A percentile compares a stretch with the other conserved stretches of the same genome.
These are phyloP conservation scores for Sparassis latifolia DNA, from an alignment of 1,284 basidiomycete species.

Conservation along the genomic window DNA sequence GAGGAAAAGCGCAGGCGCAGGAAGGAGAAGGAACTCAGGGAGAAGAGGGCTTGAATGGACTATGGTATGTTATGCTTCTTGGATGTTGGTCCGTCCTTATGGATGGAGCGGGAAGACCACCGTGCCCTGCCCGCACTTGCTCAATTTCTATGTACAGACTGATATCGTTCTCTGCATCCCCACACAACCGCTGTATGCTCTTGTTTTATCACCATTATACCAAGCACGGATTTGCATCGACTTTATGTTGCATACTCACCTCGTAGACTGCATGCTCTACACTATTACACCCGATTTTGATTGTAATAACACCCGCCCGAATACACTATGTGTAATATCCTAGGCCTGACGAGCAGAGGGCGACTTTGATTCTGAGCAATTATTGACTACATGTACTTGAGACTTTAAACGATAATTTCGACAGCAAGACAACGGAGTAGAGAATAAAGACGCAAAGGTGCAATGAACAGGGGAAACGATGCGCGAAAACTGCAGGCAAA, in stretches of 20 bases:
- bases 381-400: slow-evolving; percentile 12
- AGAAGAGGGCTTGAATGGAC: slow-evolving; percentile 2
- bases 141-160: not conserved
- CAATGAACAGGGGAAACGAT: not conserved
- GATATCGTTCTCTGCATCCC: too few relatives aligned
- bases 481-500: not conserved
- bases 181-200: not conserved
- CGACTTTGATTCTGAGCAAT: slow-evolving; percentile 1
- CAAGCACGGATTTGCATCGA: not conserved
- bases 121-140: not conserved
- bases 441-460: slow-evolving; percentile 7
- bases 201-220: not conserved
- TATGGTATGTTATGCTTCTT: slow-evolving; percentile 1
- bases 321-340: not conserved
- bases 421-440: slow-evolving; percentile 17
- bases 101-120: not conserved
- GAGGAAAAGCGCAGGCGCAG: slow-evolving; percentile 67
- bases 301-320: slow-evolving; percentile 1
- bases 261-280: slow-evolving; percentile 6
- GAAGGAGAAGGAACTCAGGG: slow-evolving; percentile 34
- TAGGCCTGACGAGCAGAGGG: not conserved
- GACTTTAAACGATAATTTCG: slow-evolving; percentile 11
- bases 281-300: not conserved
- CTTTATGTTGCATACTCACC: not conserved
- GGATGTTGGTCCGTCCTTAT: not conserved